These are phyloP conservation scores for Neolentinus lepideus DNA, from an alignment of 1,284 basidiomycete genomes.

Conservation along the genomic window DNA sequence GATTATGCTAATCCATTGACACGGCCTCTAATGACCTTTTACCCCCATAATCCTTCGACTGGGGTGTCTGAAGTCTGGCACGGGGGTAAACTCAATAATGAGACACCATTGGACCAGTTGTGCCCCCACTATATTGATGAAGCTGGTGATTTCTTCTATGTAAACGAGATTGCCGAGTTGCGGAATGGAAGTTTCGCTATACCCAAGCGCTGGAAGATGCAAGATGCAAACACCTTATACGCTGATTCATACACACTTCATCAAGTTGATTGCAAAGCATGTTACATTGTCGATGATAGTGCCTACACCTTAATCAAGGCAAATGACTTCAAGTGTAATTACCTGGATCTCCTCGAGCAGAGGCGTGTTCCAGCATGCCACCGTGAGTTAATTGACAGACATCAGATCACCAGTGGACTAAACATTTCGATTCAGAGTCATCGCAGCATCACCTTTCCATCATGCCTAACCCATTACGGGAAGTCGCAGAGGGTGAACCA, in stretches of 20 bases:
- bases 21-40: constrained; percentile 19
- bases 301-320: no score
- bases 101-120: constrained; percentile 16
- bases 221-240: constrained; percentile 1
- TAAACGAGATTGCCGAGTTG: constrained; percentile 21
- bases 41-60: constrained; percentile 19
- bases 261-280: not conserved
- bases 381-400: no score
- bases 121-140: constrained; percentile 27
- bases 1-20: constrained; percentile 29
- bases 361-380: not conserved
- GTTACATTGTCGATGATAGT: not conserved
- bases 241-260: constrained; percentile 4
- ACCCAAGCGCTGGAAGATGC: constrained; percentile 11
- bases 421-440: not conserved
- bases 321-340: no score
- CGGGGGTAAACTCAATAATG: constrained; percentile 20
- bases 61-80: constrained; percentile 23
- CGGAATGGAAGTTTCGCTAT: constrained; percentile 14
- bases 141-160: constrained; percentile 15
- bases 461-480: constrained; percentile 5
- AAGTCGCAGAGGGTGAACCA: not conserved
- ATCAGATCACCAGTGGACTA: no score
- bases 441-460: not conserved
- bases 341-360: no score